phyloP scores from a whole-genome alignment of 805 yeast genomes.

The Tanozyma kutaoensis region DNA sequence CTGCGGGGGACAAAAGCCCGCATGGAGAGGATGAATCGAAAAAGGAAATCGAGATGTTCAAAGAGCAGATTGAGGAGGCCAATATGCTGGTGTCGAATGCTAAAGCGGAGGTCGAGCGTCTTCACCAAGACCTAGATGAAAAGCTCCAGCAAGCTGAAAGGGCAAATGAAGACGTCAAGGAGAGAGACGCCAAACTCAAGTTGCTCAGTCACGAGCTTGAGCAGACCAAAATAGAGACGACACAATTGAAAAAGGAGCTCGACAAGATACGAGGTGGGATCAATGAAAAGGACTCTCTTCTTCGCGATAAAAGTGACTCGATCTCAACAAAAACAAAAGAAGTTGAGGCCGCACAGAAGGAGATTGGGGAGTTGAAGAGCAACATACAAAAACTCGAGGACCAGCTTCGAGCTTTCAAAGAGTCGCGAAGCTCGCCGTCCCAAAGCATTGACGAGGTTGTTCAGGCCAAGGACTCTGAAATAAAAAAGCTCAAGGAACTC shows the following conservation, averaged over 20 bases:
- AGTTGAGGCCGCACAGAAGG: neutral
- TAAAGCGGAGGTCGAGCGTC: neutral
- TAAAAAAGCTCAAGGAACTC: neutral
- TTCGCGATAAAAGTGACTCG: too few species aligned
- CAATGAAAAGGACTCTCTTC: too few species aligned
- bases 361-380: neutral
- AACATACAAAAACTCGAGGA: neutral
- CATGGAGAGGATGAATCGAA: neutral
- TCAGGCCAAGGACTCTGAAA: slow-evolving; percentile 2
- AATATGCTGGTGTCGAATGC: too few species aligned
- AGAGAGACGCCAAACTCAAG: too few species aligned
- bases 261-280: too few species aligned
- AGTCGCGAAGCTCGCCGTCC: neutral
- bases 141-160: too few species aligned
- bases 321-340: too few species aligned
- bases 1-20: neutral
- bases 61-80: neutral
- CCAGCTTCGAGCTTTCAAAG: slow-evolving; percentile 3
- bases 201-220: too few species aligned
- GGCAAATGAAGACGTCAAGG: too few species aligned
- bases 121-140: too few species aligned
- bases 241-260: too few species aligned
- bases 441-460: slow-evolving; percentile 1
- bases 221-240: too few species aligned
- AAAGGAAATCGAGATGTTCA: neutral